Percentiles rank a stretch among this genome's conserved stretches.
These are phyloP conservation scores for Metschnikowia continentalis DNA, from an alignment of 805 yeast genomes.

Conservation along the genomic window DNA sequence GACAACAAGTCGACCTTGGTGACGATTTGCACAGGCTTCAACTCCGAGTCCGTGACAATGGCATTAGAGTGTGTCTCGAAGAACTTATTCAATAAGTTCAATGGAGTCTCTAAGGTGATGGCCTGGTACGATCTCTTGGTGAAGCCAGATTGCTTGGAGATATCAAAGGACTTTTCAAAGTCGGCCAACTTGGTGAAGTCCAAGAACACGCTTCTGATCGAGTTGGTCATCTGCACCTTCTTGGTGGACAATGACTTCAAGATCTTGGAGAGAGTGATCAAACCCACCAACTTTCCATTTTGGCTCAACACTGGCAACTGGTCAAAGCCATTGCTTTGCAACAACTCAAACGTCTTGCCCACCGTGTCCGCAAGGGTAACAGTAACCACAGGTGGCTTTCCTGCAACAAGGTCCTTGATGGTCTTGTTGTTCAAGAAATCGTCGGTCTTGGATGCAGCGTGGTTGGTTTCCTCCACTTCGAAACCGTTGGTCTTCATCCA, in stretches of 20 bases:
- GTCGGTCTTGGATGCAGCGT: constrained; percentile 41
- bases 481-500: constrained; percentile 82
- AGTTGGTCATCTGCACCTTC: constrained; percentile 50
- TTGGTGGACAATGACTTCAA: constrained; percentile 64
- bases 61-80: constrained; percentile 85
- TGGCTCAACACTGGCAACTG: constrained; percentile 72
- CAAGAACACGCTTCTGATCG: constrained; percentile 56
- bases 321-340: constrained; percentile 76
- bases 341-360: constrained; percentile 59
- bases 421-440: constrained; percentile 40
- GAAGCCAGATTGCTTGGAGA: constrained; percentile 50
- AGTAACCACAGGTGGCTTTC: constrained; percentile 73
- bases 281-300: constrained; percentile 63
- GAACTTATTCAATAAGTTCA: constrained; percentile 67
- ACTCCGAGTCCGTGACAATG: constrained; percentile 66
- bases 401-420: constrained; percentile 59
- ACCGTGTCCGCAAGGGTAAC: constrained; percentile 58
- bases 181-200: constrained; percentile 73
- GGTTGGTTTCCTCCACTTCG: constrained; percentile 48
- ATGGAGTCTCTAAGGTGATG: constrained; percentile 61
- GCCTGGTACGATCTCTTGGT: constrained; percentile 64
- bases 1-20: constrained; percentile 82
- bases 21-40: constrained; percentile 76
- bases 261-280: constrained; percentile 70
- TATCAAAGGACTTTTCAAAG: constrained; percentile 59